A percentile compares a stretch with the other conserved stretches of the same genome.
Evolutionary conservation across 495 filamentous ascomycete genomes (phyloP).

Genomic region (Talaromyces trachyspermus): DNA sequence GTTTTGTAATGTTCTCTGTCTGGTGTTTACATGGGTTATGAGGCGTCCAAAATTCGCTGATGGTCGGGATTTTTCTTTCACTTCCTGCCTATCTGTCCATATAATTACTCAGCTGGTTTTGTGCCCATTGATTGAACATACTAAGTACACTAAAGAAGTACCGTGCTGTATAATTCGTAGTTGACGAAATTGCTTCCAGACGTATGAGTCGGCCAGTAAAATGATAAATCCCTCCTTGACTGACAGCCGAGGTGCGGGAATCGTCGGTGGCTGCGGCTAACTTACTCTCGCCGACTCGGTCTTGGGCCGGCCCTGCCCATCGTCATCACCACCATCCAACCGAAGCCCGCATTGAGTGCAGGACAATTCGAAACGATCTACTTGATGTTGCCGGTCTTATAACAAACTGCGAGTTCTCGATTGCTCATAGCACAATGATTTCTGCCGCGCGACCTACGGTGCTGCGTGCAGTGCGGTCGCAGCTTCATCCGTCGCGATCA

Average conservation of each 20-base stretch:
- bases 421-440: constrained; percentile 28
- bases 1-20: too few relatives aligned
- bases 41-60: constrained; percentile 5
- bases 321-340: constrained; percentile 1
- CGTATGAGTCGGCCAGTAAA: too few relatives aligned
- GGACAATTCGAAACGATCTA: background rate
- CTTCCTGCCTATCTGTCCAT: too few relatives aligned
- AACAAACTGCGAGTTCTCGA: constrained; percentile 1
- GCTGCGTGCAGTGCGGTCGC: constrained; percentile 43
- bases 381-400: background rate
- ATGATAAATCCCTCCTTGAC: too few relatives aligned
- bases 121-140: background rate
- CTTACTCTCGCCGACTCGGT: too few relatives aligned
- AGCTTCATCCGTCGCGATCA: constrained; percentile 24
- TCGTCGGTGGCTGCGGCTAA: constrained; percentile 3
- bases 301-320: background rate
- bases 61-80: constrained; percentile 26
- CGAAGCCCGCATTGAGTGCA: too few relatives aligned
- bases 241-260: constrained; percentile 3
- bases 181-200: too few relatives aligned
- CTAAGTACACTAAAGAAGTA: too few relatives aligned
- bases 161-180: too few relatives aligned
- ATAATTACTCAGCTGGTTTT: background rate
- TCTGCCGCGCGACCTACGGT: constrained; percentile 35
- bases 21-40: constrained; percentile 9